Conservation (phyloP, 768 basidiomycete species). For the Tylopilus sp. region DNA sequence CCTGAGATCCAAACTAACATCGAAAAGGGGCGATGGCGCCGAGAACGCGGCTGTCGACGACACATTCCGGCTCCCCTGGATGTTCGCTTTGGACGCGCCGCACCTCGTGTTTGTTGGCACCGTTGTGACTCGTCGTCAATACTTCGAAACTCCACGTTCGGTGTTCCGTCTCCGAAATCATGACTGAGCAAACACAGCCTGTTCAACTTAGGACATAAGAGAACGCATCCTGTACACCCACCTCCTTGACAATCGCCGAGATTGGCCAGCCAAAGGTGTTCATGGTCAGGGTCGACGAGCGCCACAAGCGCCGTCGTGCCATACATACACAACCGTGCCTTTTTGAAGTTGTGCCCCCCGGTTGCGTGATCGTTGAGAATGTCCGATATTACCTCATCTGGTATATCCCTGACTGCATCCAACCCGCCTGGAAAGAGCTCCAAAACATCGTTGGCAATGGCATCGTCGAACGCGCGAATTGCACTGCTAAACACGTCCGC, state of each 20-base stretch:
- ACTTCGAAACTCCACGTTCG: slow-evolving; percentile 58
- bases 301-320: slow-evolving; percentile 76
- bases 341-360: slow-evolving; percentile 59
- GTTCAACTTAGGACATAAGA: background rate
- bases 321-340: slow-evolving; percentile 71
- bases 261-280: slow-evolving; percentile 76
- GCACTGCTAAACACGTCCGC: slow-evolving; percentile 55
- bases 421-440: slow-evolving; percentile 58
- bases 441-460: slow-evolving; percentile 63
- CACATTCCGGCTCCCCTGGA: slow-evolving; percentile 66
- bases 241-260: slow-evolving; percentile 79
- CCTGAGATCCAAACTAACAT: slow-evolving; percentile 45
- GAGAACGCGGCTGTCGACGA: slow-evolving; percentile 63
- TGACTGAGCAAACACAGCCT: slow-evolving; percentile 35
- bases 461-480: slow-evolving; percentile 60
- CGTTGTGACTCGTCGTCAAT: slow-evolving; percentile 68
- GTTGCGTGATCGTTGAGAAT: slow-evolving; percentile 62
- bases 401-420: slow-evolving; percentile 45
- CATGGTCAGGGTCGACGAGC: slow-evolving; percentile 63
- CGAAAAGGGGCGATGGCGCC: slow-evolving; percentile 77
- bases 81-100: slow-evolving; percentile 61
- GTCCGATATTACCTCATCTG: slow-evolving; percentile 52
- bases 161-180: slow-evolving; percentile 45
- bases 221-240: slow-evolving; percentile 32
- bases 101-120: slow-evolving; percentile 62